phyloP scores from a whole-genome alignment of 768 basidiomycete species.

The Lentinula raphanica region DNA sequence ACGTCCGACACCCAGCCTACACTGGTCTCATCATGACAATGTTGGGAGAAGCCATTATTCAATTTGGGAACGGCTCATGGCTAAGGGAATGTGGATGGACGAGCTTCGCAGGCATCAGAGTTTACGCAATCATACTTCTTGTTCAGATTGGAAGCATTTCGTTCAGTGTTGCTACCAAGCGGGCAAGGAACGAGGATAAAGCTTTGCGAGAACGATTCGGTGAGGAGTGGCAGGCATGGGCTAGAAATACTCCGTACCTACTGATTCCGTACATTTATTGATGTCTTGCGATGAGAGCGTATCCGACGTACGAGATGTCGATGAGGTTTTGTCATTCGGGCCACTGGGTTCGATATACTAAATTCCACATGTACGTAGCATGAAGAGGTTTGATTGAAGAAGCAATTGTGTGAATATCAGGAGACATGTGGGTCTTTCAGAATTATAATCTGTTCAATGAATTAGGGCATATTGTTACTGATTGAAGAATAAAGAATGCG shows the following conservation, averaged over 20 bases:
- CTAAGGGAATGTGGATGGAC: conserved; percentile 6
- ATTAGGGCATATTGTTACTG: background rate
- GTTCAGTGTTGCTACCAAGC: background rate
- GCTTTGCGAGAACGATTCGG: conserved; percentile 31
- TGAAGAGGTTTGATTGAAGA: too few species aligned
- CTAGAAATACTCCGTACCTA: conserved; percentile 28
- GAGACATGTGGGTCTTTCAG: too few species aligned
- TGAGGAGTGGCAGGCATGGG: conserved; percentile 31
- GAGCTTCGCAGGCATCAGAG: background rate
- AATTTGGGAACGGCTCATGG: conserved; percentile 7
- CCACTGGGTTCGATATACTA: too few species aligned
- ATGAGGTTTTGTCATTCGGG: too few species aligned
- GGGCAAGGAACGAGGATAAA: conserved; percentile 24
- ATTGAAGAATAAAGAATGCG: background rate
- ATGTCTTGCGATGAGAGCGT: background rate
- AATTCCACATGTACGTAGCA: too few species aligned
- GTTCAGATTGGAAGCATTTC: background rate
- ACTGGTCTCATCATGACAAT: conserved; percentile 4
- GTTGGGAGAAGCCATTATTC: background rate
- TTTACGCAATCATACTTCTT: background rate
- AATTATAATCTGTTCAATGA: background rate
- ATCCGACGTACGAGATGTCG: too few species aligned
- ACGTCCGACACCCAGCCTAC: conserved; percentile 22
- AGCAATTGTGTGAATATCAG: too few species aligned
- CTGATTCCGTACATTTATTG: conserved; percentile 33